phyloP scores from a whole-genome alignment of 2,329 filamentous ascomycete species.

The Cordyceps tenuipes region DNA sequence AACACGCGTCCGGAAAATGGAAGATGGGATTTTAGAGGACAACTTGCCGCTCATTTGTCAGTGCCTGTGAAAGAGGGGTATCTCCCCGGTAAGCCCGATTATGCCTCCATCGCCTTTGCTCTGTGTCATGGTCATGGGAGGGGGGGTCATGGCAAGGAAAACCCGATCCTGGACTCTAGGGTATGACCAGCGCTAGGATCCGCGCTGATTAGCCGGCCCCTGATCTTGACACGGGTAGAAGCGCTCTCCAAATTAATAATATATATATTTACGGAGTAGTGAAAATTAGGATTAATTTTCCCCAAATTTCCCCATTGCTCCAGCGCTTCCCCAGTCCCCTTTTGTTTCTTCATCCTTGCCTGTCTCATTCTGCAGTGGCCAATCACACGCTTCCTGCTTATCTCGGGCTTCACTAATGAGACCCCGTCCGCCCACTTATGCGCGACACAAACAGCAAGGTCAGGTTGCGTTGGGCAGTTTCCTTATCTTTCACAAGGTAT shows the following conservation, averaged over 20 bases:
- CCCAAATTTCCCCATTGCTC: background rate
- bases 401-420: background rate
- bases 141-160: no score
- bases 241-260: background rate
- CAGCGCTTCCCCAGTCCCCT: background rate
- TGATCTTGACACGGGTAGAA: background rate
- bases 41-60: no score
- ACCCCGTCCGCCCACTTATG: conserved; percentile 10
- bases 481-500: background rate
- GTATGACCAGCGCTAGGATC: no score
- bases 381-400: conserved; percentile 8
- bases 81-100: no score
- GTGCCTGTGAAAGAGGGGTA: no score
- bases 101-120: no score
- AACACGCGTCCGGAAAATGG: no score
- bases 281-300: background rate
- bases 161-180: no score
- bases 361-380: background rate
- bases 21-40: no score
- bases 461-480: background rate
- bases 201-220: no score
- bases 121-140: no score
- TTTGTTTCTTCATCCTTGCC: background rate
- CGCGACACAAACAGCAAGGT: conserved; percentile 2
- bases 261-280: no score